Base-by-base conservation (phyloP, 2,329 filamentous ascomycete species). In the Parascedosporium putredinis region DNA sequence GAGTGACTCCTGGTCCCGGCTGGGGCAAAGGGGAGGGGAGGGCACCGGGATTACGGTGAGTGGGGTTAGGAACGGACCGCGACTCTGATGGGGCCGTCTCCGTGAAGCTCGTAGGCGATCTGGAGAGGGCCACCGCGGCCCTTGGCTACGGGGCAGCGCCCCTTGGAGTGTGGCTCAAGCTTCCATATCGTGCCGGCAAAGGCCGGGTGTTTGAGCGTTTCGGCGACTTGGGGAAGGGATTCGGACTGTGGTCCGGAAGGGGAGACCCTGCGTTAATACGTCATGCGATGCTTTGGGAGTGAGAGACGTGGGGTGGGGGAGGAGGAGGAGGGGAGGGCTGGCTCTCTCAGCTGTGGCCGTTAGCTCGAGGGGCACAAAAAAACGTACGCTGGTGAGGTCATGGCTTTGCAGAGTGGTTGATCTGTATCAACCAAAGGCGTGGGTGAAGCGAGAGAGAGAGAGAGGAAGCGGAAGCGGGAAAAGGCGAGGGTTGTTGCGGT, bases 21-120 rank as follows among this genome's bases (percentile, higher is more conserved):
- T n/a, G n/a, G n/a, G n/a, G n/a, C n/a, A n/a, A n/a, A n/a, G n/a
- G n/a, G n/a, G n/a, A n/a, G n/a, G n/a, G n/a, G n/a, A n/a, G n/a
- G n/a, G n/a, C n/a, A n/a, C n/a, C n/a, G n/a, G n/a, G n/a, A n/a
- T n/a, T n/a, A n/a, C n/a, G n/a, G n/a, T n/a, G n/a, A n/a, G n/a
- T n/a, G n/a, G n/a, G n/a, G n/a, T n/a, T n/a, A n/a, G n/a, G n/a
- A n/a, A n/a, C 84, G 55, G 72, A 93, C 87, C 58, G 88, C 72
- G 55, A 93, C 67, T 68, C 86, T 85, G 55, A 76, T 73, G 45
- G 83, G 77, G 3, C 87, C 88, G 53, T 75, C 68, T 50, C 88
- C 87, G 68, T 95, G 88, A 45, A 93, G 71, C 65, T 93, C 86
- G 74, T 86, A 94, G 49, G 79, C 73, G 48, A 95, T 79, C 43